These are phyloP conservation scores for Sporothrix protearum DNA, from an alignment of 2,329 filamentous ascomycete species.

Conservation along the genomic window DNA sequence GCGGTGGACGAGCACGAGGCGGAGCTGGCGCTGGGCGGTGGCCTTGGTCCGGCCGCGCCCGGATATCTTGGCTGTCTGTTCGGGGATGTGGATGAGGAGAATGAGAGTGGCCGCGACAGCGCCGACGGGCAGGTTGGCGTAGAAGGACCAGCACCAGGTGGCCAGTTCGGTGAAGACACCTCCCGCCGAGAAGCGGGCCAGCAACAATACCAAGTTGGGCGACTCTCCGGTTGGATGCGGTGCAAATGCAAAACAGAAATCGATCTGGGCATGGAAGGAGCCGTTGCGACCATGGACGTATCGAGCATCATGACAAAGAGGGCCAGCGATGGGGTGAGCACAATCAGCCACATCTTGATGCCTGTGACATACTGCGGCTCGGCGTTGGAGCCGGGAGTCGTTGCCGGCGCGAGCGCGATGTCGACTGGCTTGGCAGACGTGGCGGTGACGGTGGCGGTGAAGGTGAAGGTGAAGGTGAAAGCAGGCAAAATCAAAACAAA, in stretches of 20 bases:
- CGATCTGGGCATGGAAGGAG: no score
- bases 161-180: constrained; percentile 32
- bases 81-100: constrained; percentile 27
- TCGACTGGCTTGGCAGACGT: background rate
- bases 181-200: constrained; percentile 31
- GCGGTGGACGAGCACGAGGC: constrained; percentile 24
- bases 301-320: constrained; percentile 44
- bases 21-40: background rate
- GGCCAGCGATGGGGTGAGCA: constrained; percentile 41
- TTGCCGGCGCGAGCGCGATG: background rate
- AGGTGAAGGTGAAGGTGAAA: background rate
- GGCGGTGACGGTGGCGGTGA: background rate
- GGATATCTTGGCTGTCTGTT: constrained; percentile 24
- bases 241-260: no score
- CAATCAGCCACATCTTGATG: constrained; percentile 38
- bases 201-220: constrained; percentile 34
- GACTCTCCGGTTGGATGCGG: constrained; percentile 7
- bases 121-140: constrained; percentile 36
- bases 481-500: background rate
- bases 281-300: constrained; percentile 32
- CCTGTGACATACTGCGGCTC: constrained; percentile 29
- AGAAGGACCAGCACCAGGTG: constrained; percentile 37
- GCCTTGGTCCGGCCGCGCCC: constrained; percentile 24
- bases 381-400: constrained; percentile 1
- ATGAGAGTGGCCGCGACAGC: constrained; percentile 30